Conservation (phyloP, 1,284 basidiomycete genomes). For the Phaffia rhodozyma region DNA sequence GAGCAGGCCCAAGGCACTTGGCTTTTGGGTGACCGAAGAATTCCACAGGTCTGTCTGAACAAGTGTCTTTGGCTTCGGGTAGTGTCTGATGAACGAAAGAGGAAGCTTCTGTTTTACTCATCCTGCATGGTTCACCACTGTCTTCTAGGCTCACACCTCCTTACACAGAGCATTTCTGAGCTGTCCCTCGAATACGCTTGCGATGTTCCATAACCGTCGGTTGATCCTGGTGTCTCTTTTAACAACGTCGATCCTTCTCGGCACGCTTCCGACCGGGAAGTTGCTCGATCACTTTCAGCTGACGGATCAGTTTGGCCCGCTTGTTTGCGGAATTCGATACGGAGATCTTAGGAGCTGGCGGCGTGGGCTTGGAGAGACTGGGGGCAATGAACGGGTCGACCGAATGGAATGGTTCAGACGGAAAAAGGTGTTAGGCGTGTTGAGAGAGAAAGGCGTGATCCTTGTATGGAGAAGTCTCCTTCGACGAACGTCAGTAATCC, state of each 20-base stretch:
- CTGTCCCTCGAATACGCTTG: not conserved
- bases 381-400: not conserved
- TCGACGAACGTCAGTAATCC: constrained; percentile 29
- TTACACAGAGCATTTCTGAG: not conserved
- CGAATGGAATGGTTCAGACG: constrained; percentile 33
- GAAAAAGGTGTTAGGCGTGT: constrained; percentile 33
- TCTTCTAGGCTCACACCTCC: not conserved
- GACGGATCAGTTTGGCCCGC: constrained; percentile 26
- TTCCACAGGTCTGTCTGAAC: constrained; percentile 7
- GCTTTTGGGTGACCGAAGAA: constrained; percentile 8
- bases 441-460: constrained; percentile 37
- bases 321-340: constrained; percentile 31
- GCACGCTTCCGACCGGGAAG: constrained; percentile 26
- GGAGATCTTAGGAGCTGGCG: constrained; percentile 33
- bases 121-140: not conserved
- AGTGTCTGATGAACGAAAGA: constrained; percentile 14
- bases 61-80: constrained; percentile 11
- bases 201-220: constrained; percentile 21
- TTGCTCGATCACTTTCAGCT: constrained; percentile 32
- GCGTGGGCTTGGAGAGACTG: constrained; percentile 22
- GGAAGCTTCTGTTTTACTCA: not conserved
- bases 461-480: constrained; percentile 38
- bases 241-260: constrained; percentile 34
- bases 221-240: constrained; percentile 36
- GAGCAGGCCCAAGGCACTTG: constrained; percentile 7